Conservation (phyloP, 106 monocot species). For the Apostasia shenzhenica region DNA sequence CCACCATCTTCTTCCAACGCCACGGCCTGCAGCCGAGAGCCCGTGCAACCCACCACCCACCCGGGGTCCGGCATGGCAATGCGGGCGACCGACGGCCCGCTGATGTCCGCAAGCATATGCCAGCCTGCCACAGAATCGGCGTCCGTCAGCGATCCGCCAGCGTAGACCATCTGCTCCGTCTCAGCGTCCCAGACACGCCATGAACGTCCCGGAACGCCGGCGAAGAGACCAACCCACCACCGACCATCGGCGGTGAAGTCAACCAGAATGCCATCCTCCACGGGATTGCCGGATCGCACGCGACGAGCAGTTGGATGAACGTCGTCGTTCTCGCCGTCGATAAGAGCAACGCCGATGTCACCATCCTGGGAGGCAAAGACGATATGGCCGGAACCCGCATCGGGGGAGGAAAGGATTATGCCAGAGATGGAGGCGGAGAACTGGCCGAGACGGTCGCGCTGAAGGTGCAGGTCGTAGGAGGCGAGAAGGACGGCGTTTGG, state of each 20-base stretch:
- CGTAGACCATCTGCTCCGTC: conserved; percentile 22
- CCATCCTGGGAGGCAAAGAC: conserved; percentile 42
- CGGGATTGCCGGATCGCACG: conserved; percentile 22
- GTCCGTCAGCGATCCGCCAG: conserved; percentile 45
- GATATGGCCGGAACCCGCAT: background rate
- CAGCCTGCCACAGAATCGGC: conserved; percentile 34
- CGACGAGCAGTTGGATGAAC: conserved; percentile 13
- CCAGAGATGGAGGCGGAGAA: conserved; percentile 48
- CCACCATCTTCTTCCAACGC: background rate
- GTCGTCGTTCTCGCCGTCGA: conserved; percentile 3
- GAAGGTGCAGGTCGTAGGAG: conserved; percentile 17
- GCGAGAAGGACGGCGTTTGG: conserved; percentile 13
- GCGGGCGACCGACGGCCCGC: conserved; percentile 18
- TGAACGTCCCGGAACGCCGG: conserved; percentile 53
- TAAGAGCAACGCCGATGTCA: conserved; percentile 7
- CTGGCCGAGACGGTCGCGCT: conserved; percentile 35
- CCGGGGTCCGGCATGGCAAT: conserved; percentile 19
- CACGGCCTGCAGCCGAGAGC: conserved; percentile 16
- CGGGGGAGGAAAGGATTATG: conserved; percentile 12
- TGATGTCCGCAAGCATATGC: conserved; percentile 42
- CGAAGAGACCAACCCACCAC: conserved; percentile 56
- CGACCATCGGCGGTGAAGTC: conserved; percentile 29
- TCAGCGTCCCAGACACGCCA: conserved; percentile 43
- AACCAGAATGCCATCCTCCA: conserved; percentile 45
- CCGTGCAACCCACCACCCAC: conserved; percentile 24